Evolutionary conservation across 106 monocot species (phyloP).

Genomic region (Apostasia ramifera): DNA sequence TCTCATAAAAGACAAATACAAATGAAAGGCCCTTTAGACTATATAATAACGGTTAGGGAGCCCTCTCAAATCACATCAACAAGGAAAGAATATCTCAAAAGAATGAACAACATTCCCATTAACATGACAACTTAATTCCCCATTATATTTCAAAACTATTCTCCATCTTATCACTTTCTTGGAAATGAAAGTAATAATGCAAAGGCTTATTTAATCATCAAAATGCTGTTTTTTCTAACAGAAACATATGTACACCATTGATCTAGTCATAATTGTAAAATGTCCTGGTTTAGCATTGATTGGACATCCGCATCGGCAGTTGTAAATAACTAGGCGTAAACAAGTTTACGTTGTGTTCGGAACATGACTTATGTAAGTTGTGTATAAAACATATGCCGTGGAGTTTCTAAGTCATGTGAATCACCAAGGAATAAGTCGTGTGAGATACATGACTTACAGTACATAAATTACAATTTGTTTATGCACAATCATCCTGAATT

Average conservation of each 20-base stretch:
- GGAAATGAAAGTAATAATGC: background rate
- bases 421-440: too few species aligned
- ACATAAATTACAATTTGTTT: too few species aligned
- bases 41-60: constrained; percentile 7
- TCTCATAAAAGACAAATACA: constrained; percentile 2
- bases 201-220: background rate
- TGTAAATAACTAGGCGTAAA: too few species aligned
- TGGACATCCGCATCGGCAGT: too few species aligned
- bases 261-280: too few species aligned
- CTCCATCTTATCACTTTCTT: background rate
- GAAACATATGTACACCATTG: background rate
- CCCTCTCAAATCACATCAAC: constrained; percentile 14
- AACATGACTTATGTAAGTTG: too few species aligned
- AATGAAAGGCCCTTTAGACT: constrained; percentile 4
- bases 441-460: too few species aligned
- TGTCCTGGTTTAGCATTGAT: too few species aligned
- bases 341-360: too few species aligned
- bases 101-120: background rate
- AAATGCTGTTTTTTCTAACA: background rate
- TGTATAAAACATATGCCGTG: too few species aligned
- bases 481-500: too few species aligned
- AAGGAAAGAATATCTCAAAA: constrained; percentile 14
- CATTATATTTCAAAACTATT: constrained; percentile 5
- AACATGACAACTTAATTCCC: constrained; percentile 14
- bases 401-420: too few species aligned